Evolutionary conservation across 495 filamentous ascomycete genomes (phyloP), one percentile per base, ranked within the genome.

Genomic region (Penicillium subrubescens): DNA sequence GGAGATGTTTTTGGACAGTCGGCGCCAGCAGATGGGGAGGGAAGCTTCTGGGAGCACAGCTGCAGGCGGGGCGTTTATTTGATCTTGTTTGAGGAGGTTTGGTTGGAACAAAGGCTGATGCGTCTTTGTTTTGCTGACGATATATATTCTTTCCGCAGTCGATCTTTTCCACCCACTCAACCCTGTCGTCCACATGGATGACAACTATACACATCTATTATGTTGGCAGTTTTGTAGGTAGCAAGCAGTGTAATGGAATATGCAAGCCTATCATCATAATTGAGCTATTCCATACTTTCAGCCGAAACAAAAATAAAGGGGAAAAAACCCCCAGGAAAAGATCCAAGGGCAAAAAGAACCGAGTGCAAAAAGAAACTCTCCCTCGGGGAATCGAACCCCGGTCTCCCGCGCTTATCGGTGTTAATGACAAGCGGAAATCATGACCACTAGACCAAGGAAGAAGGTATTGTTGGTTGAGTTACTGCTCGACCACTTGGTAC

Each of bases 1-100:
- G 25, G 85, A 89, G 57, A 62, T 83, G 62, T 88, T 88, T 67
- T 70, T 89, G 68, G 82, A 80, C 51, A 86, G 81, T 61, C 78
- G 85, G 31, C 80, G 84, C 1, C 81, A 63, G 52, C 80, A 79
- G 39, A 80, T 79, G 60, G 77, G 69, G 14, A 41, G 59, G 27
- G 71, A 67, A 2, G 29, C 61, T 27, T 63, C 68, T 8, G 69
- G 74, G 17, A 60, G 64, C 17, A 69, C 61, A 31, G 31, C 57
- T 2, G 51, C 69, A 33, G 67, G 66, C 17, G 65, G 60, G 19
- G 77, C 72, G 4, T 79, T 80, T 64, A 46, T 79, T 11, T 80
- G 64, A 66, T 53, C 46, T 10, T 41, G 51, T 25, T 12, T 17
- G 25, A 31, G 15, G 37, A 1, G 37, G 1, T 17, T 19, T 15